Percentiles rank a stretch among this genome's conserved stretches.
Conservation (phyloP, 257 asterid species). For the Forsythia suspensa region DNA sequence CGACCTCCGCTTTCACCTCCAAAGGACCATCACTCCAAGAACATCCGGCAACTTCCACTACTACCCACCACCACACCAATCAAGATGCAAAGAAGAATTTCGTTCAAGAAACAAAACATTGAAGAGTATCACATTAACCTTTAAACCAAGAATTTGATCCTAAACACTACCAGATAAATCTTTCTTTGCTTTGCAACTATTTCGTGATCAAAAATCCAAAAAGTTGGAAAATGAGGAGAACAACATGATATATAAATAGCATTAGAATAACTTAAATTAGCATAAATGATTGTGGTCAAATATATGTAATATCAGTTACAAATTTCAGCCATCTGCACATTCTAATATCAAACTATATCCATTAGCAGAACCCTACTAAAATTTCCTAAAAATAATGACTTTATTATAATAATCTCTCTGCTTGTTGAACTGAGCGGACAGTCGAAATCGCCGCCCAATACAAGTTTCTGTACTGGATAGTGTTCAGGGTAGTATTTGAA, state of each 20-base stretch:
- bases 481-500: neutral
- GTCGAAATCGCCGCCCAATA: slow-evolving; percentile 1
- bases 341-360: slow-evolving; percentile 7
- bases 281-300: neutral
- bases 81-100: neutral
- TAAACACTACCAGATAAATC: neutral
- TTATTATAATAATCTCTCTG: neutral
- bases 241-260: neutral
- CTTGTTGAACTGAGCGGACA: neutral
- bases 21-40: no score
- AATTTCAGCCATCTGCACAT: slow-evolving; percentile 19
- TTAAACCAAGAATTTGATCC: neutral
- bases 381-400: neutral
- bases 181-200: neutral
- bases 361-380: slow-evolving; percentile 1
- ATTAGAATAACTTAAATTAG: neutral
- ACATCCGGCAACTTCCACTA: no score
- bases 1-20: no score
- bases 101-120: neutral
- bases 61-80: no score
- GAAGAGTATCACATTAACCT: neutral
- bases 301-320: slow-evolving; percentile 26
- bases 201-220: neutral
- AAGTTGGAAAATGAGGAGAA: no score
- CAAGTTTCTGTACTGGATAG: neutral